Conservation (phyloP, 805 yeast species). For the Metschnikowia kunwiensis region DNA sequence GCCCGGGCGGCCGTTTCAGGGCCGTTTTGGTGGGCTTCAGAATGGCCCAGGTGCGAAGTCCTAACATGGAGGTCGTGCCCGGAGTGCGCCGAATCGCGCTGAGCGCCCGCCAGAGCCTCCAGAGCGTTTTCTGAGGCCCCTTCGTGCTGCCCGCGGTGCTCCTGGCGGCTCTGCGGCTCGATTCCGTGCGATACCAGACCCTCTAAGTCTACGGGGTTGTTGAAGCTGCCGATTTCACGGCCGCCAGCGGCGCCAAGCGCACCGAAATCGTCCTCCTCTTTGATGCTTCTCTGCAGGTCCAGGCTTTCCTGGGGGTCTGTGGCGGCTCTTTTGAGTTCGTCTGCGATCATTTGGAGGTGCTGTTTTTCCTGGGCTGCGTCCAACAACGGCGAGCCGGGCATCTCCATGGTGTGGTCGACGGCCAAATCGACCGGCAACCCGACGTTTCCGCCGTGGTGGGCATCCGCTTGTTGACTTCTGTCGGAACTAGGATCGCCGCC, state of each 20-base stretch:
- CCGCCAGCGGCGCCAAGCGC: not conserved
- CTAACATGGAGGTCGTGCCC: no score
- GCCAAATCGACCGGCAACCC: not conserved
- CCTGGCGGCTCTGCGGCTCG: no score
- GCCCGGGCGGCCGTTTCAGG: no score
- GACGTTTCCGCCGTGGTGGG: not conserved
- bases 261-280: constrained; percentile 1
- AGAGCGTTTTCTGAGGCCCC: no score
- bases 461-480: not conserved
- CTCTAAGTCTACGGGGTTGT: no score
- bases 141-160: no score
- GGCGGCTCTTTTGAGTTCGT: constrained; percentile 33
- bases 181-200: no score
- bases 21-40: no score
- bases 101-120: no score
- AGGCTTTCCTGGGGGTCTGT: constrained; percentile 6
- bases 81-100: no score
- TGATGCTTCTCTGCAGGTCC: not conserved
- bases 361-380: constrained; percentile 21
- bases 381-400: constrained; percentile 6
- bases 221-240: no score
- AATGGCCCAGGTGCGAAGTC: no score
- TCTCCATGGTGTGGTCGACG: not conserved
- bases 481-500: not conserved
- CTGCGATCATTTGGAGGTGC: constrained; percentile 31